Base-by-base conservation (phyloP, 345 rosid species). In the Microthlaspi erraticum region DNA sequence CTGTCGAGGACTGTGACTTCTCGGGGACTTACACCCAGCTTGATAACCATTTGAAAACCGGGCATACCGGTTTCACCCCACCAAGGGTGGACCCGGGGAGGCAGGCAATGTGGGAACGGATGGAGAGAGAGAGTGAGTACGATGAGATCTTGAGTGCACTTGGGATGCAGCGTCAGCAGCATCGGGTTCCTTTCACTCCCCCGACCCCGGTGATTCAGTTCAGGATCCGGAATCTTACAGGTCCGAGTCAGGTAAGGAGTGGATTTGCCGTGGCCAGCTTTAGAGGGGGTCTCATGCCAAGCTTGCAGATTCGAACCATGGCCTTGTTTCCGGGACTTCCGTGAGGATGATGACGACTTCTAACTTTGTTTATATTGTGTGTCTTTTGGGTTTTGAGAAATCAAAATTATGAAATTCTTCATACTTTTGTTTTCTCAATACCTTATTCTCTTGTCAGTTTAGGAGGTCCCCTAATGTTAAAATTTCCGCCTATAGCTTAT, bases 1-100 rank as follows among this genome's bases (percentile, higher is more conserved):
- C 87, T 85, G 77, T 89, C 81, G 94, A 91, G 8, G 66, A 77
- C 29, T 93, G 97, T 42, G 59, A 85, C 8, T 93, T 85, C 64
- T 63, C 79, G 10, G 96, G 97, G 39, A 79, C 86, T 33, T 93
- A 73, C 72, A 80, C 83, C 78, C 88, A 87, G 73, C 85, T 93
- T 13, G 79, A 91, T 78, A 82, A 77, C 60, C 97, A 91, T 64
- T 74, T 84, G 88, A 89, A 51, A 78, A 70, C 71, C 19, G 86
- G 77, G 50, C 97, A 93, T 69, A 92, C 83, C 2, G 81, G 83
- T 31, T 81, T 83, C 16, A 73, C 73, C 42, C 90, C 86, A 42
- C 93, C 84, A 1, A 78, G 71, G 55, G 88, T 86, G 33, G 96
- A 93, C 76, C 87, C 88, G 0, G 13, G 13, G 14, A 71, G 69